phyloP scores from a whole-genome alignment of 495 filamentous ascomycete species.

The Glonium stellatum region DNA sequence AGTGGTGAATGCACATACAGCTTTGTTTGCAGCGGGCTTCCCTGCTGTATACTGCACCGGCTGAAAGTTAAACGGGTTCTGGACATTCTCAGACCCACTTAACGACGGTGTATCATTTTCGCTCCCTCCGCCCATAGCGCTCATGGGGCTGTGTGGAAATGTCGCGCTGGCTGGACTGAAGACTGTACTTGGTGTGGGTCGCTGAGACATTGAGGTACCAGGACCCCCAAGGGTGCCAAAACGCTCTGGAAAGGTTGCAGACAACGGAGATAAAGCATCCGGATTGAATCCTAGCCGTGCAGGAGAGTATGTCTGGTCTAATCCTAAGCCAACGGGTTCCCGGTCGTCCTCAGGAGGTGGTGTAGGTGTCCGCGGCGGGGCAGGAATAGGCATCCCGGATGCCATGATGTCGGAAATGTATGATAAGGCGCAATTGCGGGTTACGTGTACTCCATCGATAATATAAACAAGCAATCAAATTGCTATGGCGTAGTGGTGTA shows the following conservation, averaged over 20 bases:
- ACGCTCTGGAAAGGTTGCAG: slow-evolving; percentile 44
- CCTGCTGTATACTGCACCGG: slow-evolving; percentile 57
- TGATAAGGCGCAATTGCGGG: slow-evolving; percentile 6
- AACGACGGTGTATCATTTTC: slow-evolving; percentile 35
- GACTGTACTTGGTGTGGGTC: slow-evolving; percentile 20
- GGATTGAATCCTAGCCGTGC: slow-evolving; percentile 47
- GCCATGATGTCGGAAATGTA: slow-evolving; percentile 41
- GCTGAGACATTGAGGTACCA: slow-evolving; percentile 20
- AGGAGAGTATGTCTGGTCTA: slow-evolving; percentile 32
- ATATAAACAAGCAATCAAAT: neutral
- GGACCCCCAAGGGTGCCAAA: slow-evolving; percentile 21
- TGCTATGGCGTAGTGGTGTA: neutral
- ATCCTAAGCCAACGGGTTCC: slow-evolving; percentile 33
- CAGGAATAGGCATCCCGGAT: slow-evolving; percentile 54
- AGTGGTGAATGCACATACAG: slow-evolving; percentile 48
- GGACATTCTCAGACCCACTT: slow-evolving; percentile 40
- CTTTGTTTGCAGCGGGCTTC: slow-evolving; percentile 67
- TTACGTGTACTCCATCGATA: slow-evolving; percentile 1
- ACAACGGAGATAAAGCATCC: slow-evolving; percentile 58
- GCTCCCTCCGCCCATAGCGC: slow-evolving; percentile 21
- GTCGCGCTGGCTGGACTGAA: slow-evolving; percentile 18
- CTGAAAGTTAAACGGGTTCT: slow-evolving; percentile 86
- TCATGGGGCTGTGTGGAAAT: slow-evolving; percentile 23
- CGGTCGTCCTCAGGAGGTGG: slow-evolving; percentile 54
- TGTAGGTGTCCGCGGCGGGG: slow-evolving; percentile 61